Evolutionary conservation across 441 rosid species (phyloP).

Genomic region (Theobroma grandiflorum): DNA sequence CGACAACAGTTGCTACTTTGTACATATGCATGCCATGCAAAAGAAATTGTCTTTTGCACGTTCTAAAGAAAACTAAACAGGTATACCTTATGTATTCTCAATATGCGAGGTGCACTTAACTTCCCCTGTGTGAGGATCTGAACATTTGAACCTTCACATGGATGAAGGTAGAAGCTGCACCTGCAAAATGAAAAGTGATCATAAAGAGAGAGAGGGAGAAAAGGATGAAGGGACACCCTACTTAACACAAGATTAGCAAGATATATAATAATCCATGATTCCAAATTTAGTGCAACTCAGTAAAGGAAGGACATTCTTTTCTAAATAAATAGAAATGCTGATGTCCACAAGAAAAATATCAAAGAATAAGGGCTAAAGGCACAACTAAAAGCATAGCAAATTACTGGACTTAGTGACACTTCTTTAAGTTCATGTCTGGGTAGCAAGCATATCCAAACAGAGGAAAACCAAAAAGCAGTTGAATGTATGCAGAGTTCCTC

Average conservation of each 20-base stretch:
- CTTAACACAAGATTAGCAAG: neutral
- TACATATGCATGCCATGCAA: slow-evolving; percentile 15
- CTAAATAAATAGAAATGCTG: slow-evolving; percentile 1
- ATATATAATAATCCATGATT: neutral
- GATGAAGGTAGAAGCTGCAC: slow-evolving; percentile 97
- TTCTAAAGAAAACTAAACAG: slow-evolving; percentile 23
- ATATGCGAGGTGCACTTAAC: slow-evolving; percentile 97
- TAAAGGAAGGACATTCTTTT: neutral
- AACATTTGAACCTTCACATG: slow-evolving; percentile 86
- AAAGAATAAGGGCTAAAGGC: slow-evolving; percentile 5
- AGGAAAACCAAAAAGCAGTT: neutral
- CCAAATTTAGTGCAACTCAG: neutral
- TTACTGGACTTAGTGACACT: neutral
- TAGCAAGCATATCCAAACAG: neutral
- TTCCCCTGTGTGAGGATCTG: slow-evolving; percentile 96
- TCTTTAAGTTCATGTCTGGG: neutral
- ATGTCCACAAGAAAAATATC: neutral
- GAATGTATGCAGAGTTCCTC: neutral
- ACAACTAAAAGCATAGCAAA: neutral
- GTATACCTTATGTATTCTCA: slow-evolving; percentile 94
- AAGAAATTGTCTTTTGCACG: slow-evolving; percentile 15
- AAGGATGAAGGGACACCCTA: neutral
- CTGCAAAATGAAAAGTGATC: slow-evolving; percentile 51
- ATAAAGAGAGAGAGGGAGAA: neutral
- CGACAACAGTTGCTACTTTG: slow-evolving; percentile 1